Conservation (phyloP, 2,329 filamentous ascomycete genomes). For the Colletotrichum tabaci region DNA sequence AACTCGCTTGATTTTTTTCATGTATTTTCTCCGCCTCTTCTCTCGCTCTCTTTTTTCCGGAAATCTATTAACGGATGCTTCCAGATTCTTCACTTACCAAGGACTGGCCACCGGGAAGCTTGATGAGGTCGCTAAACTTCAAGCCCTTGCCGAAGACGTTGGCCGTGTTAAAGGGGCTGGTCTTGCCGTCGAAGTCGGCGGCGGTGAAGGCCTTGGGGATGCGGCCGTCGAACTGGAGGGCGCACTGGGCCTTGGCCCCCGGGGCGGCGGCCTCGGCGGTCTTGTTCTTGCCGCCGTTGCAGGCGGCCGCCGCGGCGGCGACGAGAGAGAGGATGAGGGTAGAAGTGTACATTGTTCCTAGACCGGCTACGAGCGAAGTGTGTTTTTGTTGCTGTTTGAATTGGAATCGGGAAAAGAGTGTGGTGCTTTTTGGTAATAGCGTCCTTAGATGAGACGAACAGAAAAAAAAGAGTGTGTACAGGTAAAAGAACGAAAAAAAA, state of each 20-base stretch:
- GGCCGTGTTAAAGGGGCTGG: constrained; percentile 64
- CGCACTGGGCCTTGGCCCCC: constrained; percentile 49
- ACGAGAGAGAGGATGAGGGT: constrained; percentile 37
- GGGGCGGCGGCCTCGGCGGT: constrained; percentile 29
- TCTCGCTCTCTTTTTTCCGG: not conserved
- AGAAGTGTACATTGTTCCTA: constrained; percentile 41
- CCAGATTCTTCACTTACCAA: constrained; percentile 51
- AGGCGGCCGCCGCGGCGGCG: constrained; percentile 31
- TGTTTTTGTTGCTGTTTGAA: too few species aligned
- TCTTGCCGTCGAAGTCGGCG: constrained; percentile 60
- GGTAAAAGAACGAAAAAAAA: constrained; percentile 25
- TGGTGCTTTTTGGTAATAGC: constrained; percentile 20
- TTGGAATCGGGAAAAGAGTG: constrained; percentile 25
- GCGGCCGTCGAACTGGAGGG: constrained; percentile 63
- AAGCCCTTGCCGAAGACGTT: constrained; percentile 69
- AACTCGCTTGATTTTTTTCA: not conserved
- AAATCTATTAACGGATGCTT: too few species aligned
- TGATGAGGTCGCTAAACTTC: constrained; percentile 65
- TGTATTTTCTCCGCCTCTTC: too few species aligned
- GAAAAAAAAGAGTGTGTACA: constrained; percentile 13
- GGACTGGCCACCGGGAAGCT: constrained; percentile 60
- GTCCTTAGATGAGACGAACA: constrained; percentile 35
- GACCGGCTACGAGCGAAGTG: constrained; percentile 35
- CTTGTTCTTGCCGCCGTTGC: constrained; percentile 25
- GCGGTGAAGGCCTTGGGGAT: constrained; percentile 55